These are phyloP conservation scores for Rhodotorula kratochvilovae DNA, from an alignment of 768 basidiomycete genomes.

Conservation along the genomic window DNA sequence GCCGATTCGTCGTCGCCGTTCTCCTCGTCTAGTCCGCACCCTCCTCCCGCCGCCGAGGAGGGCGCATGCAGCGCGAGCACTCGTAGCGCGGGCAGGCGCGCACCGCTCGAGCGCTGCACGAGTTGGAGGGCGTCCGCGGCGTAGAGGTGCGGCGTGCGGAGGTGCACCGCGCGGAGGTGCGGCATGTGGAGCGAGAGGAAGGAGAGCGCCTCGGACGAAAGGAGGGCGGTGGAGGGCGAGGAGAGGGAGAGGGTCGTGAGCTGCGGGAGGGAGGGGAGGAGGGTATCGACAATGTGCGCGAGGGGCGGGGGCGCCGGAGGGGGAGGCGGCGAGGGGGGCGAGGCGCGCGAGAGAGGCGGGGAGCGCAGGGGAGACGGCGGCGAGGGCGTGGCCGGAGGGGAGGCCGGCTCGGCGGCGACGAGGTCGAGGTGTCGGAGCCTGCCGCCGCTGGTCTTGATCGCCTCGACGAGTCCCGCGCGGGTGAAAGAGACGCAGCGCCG, in stretches of 20 bases:
- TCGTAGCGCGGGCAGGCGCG: background rate
- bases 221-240: background rate
- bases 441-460: background rate
- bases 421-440: background rate
- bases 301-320: background rate
- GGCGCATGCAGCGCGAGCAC: background rate
- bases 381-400: background rate
- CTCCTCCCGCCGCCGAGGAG: background rate
- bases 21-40: background rate
- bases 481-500: background rate
- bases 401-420: background rate
- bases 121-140: background rate
- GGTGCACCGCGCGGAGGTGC: background rate
- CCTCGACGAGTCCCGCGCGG: background rate
- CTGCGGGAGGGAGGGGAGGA: constrained; percentile 1
- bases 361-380: background rate
- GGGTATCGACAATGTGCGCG: background rate
- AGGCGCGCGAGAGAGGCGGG: background rate
- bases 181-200: background rate
- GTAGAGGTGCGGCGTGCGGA: background rate
- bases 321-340: background rate
- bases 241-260: background rate
- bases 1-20: background rate
- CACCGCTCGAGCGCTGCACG: background rate
- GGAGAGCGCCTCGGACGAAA: background rate